These are phyloP conservation scores for Xylariaceae sp. DNA, from an alignment of 2,329 filamentous ascomycete species.

Conservation along the genomic window DNA sequence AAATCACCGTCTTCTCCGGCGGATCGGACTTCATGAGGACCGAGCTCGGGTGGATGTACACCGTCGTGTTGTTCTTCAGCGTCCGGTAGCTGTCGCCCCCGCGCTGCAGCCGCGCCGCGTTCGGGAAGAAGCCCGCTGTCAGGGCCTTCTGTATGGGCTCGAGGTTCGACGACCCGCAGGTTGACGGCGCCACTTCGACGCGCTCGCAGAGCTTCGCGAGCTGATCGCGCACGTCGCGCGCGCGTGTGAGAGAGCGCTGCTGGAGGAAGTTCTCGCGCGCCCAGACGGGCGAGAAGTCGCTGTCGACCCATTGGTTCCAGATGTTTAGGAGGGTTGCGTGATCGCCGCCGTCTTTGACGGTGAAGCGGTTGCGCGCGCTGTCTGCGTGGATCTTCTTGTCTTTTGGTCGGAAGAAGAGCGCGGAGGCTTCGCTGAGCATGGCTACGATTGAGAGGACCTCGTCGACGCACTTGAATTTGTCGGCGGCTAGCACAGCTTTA, in stretches of 20 bases:
- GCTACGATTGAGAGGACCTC: slow-evolving; percentile 91
- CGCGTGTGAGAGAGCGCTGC: slow-evolving; percentile 80
- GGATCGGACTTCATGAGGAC: slow-evolving; percentile 76
- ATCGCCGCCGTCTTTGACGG: slow-evolving; percentile 84
- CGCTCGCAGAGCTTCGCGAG: slow-evolving; percentile 87
- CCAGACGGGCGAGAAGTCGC: slow-evolving; percentile 84
- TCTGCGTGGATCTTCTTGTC: slow-evolving; percentile 97
- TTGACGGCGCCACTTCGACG: slow-evolving; percentile 73
- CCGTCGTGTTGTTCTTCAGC: slow-evolving; percentile 81
- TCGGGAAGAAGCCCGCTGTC: slow-evolving; percentile 89
- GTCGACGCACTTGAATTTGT: slow-evolving; percentile 87
- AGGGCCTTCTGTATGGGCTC: slow-evolving; percentile 81
- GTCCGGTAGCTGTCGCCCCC: slow-evolving; percentile 86
- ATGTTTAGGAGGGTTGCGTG: slow-evolving; percentile 85
- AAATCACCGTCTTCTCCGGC: slow-evolving; percentile 74
- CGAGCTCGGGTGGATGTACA: slow-evolving; percentile 85
- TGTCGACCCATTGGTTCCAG: slow-evolving; percentile 93
- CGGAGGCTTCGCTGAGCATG: slow-evolving; percentile 83
- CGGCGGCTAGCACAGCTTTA: slow-evolving; percentile 80
- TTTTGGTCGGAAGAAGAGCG: slow-evolving; percentile 90
- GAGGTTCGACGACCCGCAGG: slow-evolving; percentile 64
- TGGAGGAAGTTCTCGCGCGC: slow-evolving; percentile 89
- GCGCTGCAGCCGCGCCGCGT: slow-evolving; percentile 77
- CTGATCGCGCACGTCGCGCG: slow-evolving; percentile 88
- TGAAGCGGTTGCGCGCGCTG: slow-evolving; percentile 82